These are phyloP conservation scores for Paradendryphiella salina DNA, from an alignment of 2,329 filamentous ascomycete genomes.

Conservation along the genomic window DNA sequence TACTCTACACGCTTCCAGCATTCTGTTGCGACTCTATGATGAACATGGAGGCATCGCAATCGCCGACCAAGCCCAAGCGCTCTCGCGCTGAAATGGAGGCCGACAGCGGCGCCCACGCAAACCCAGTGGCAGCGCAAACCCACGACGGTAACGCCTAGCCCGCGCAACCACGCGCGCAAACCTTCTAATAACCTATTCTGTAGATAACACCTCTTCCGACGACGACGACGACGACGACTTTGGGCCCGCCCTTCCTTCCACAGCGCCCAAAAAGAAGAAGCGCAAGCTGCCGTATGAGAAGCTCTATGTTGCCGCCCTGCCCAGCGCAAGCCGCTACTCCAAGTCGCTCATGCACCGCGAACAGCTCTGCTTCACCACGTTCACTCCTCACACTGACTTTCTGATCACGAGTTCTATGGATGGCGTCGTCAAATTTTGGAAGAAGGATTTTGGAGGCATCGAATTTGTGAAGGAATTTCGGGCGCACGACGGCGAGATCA, in stretches of 20 bases:
- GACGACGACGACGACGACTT: constrained; percentile 69
- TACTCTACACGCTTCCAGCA: constrained; percentile 1
- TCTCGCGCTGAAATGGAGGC: constrained; percentile 34
- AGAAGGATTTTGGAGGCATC: constrained; percentile 85
- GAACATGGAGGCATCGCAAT: constrained; percentile 23
- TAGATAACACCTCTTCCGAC: constrained; percentile 61
- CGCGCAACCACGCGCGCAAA: constrained; percentile 10
- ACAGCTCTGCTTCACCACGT: constrained; percentile 81
- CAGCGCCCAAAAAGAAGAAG: constrained; percentile 82
- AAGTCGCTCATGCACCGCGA: constrained; percentile 99
- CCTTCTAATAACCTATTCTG: constrained; percentile 1
- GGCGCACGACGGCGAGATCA: constrained; percentile 84
- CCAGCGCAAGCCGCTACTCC: constrained; percentile 77
- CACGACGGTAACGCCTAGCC: constrained; percentile 14
- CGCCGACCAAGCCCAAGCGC: constrained; percentile 31
- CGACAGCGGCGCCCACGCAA: constrained; percentile 15
- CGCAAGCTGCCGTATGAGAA: constrained; percentile 92
- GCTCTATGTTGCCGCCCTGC: constrained; percentile 88
- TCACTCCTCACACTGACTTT: constrained; percentile 91
- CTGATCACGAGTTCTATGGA: constrained; percentile 91
- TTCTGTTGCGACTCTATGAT: background rate
- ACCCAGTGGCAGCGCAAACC: constrained; percentile 15
- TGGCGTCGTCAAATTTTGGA: constrained; percentile 99
- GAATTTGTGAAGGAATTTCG: constrained; percentile 99
- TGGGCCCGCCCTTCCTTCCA: constrained; percentile 84